Evolutionary conservation across 768 basidiomycete genomes (phyloP).

Genomic region (Clitopilus passeckerianus): DNA sequence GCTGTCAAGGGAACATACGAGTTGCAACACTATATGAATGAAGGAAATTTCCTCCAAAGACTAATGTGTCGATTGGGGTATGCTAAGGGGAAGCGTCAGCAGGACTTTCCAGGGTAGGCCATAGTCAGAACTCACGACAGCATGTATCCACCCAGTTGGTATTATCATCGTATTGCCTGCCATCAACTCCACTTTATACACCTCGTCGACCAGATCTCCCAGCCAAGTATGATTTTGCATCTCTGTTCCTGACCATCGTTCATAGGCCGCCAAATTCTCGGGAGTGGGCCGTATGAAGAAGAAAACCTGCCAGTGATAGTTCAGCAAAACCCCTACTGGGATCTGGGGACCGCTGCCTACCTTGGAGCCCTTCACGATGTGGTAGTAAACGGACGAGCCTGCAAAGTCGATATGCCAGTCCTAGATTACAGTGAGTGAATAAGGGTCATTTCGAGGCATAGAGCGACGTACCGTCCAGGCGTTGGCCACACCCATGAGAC

Average conservation of each 20-base stretch:
- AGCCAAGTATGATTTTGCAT: slow-evolving; percentile 86
- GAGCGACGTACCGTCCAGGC: slow-evolving; percentile 84
- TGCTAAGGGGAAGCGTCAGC: slow-evolving; percentile 42
- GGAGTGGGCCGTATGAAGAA: slow-evolving; percentile 92
- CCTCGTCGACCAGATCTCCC: slow-evolving; percentile 89
- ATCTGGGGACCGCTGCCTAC: slow-evolving; percentile 27
- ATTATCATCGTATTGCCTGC: slow-evolving; percentile 91
- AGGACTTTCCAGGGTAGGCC: background rate
- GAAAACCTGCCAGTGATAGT: slow-evolving; percentile 55
- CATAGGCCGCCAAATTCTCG: slow-evolving; percentile 84
- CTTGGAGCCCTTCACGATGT: slow-evolving; percentile 83
- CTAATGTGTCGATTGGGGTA: slow-evolving; percentile 88
- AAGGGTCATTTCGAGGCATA: background rate
- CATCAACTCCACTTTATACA: slow-evolving; percentile 74
- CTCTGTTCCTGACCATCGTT: slow-evolving; percentile 92
- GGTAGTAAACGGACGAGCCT: slow-evolving; percentile 97
- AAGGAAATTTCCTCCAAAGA: slow-evolving; percentile 96
- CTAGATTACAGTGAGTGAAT: slow-evolving; percentile 31
- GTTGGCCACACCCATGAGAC: slow-evolving; percentile 90
- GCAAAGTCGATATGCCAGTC: slow-evolving; percentile 99
- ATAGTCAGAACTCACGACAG: slow-evolving; percentile 60
- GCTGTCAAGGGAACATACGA: slow-evolving; percentile 45
- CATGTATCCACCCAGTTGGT: slow-evolving; percentile 97
- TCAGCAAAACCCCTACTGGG: slow-evolving; percentile 1
- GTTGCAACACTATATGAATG: slow-evolving; percentile 88